These are phyloP conservation scores for Talaromyces sp. DNA, from an alignment of 2,329 filamentous ascomycete genomes.

Conservation along the genomic window DNA sequence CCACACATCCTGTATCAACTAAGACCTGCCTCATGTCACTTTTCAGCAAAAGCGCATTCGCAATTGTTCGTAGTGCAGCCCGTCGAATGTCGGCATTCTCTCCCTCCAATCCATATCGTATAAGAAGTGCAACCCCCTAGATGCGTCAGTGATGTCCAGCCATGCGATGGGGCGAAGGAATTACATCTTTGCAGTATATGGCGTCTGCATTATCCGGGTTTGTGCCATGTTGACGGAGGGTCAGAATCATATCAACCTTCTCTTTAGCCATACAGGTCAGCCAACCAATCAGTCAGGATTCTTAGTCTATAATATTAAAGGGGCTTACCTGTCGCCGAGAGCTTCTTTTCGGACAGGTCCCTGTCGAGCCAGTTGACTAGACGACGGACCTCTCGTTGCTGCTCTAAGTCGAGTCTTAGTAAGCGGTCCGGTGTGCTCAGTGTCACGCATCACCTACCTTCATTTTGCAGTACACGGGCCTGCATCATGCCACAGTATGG, in stretches of 20 bases:
- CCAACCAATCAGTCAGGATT: background rate
- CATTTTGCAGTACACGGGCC: constrained; percentile 10
- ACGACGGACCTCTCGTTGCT: constrained; percentile 63
- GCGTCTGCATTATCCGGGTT: constrained; percentile 68
- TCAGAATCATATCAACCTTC: constrained; percentile 45
- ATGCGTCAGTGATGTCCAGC: constrained; percentile 14
- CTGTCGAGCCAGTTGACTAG: constrained; percentile 60
- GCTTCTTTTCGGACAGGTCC: constrained; percentile 58
- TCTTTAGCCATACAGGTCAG: constrained; percentile 25
- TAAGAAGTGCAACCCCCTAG: constrained; percentile 71
- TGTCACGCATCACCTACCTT: constrained; percentile 5
- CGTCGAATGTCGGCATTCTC: constrained; percentile 61
- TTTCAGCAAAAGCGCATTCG: constrained; percentile 75
- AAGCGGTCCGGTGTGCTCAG: background rate
- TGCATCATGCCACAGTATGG: constrained; percentile 10
- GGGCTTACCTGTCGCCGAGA: constrained; percentile 57
- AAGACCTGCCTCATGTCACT: constrained; percentile 66
- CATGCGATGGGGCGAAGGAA: background rate
- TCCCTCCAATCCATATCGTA: constrained; percentile 68
- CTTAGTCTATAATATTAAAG: background rate
- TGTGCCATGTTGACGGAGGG: constrained; percentile 76
- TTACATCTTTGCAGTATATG: constrained; percentile 76
- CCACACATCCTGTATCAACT: constrained; percentile 64
- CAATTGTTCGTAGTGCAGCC: constrained; percentile 75
- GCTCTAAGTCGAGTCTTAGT: constrained; percentile 46